Evolutionary conservation across 2,329 filamentous ascomycete species (phyloP), one percentile per base, ranked within the genome.

Genomic region (Penicillium janthinellum): DNA sequence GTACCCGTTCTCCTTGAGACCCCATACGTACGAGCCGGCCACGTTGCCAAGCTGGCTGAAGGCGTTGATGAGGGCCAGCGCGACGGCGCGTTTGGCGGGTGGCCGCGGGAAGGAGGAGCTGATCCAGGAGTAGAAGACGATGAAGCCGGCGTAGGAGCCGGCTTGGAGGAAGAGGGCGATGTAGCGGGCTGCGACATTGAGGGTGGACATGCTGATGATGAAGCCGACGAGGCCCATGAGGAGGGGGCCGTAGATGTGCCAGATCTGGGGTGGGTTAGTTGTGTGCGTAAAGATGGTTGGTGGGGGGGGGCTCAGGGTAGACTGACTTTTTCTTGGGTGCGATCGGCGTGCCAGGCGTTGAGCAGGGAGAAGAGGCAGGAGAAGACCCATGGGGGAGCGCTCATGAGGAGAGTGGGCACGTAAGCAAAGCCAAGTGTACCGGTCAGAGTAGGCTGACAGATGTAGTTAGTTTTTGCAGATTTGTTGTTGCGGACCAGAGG

Each of bases 21-120:
- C 76, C 86, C 86, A 88, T 3, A 88, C 86, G 66, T 88, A 88
- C 0, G 82, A 84, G 2, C 86, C 86, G 0, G 86, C 85, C 0
- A 86, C 79, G 67, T 85, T 86, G 54, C 84, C 84, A 2, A 86
- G 77, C 75, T 71, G 68, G 20, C 83, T 85, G 28, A 90, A 81
- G 1, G 88, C 88, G 71, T 93, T 93, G 77, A 92, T 90, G 64
- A 90, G 86, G 4, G 89, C 90, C 4, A 93, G 74, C 0, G 88
- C 89, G 0, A 89, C 85, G 5, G 86, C 86, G 56, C 89, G 84
- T 78, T 92, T 92, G 20, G 90, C 88, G 0, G 89, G 88, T 88
- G 90, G 90, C 2, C 90, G 84, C 0, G 90, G 89, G 60, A 93
- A 83, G 4, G 69, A 70, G 31, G 67, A 64, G 57, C 69, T 71